Percentiles rank a stretch among this genome's conserved stretches.
Conservation (phyloP, 305 asterid species). For the Fraxinus sp. region DNA sequence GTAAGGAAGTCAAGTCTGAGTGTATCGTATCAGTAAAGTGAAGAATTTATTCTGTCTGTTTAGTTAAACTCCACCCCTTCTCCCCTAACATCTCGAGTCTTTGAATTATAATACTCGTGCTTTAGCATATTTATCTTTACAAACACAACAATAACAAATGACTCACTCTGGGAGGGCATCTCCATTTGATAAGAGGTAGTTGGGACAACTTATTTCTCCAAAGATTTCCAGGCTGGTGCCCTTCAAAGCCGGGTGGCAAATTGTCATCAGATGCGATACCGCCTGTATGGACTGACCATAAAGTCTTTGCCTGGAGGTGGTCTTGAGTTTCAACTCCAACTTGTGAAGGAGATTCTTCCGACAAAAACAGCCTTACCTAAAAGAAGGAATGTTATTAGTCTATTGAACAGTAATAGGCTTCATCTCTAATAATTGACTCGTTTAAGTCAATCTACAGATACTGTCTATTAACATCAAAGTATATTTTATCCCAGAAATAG, state of each 20-base stretch:
- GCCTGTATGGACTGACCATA: constrained; percentile 33
- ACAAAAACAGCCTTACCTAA: constrained; percentile 51
- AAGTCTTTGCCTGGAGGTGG: constrained; percentile 49
- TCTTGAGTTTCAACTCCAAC: constrained; percentile 43
- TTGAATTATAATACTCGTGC: background rate
- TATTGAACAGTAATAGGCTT: background rate
- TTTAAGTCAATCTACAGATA: background rate
- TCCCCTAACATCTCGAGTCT: background rate
- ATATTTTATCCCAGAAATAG: background rate
- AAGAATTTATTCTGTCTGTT: background rate
- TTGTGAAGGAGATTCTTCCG: constrained; percentile 55
- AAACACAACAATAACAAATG: background rate
- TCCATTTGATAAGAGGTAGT: constrained; percentile 55
- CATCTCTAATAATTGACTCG: background rate
- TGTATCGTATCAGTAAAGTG: background rate
- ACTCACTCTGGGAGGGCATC: constrained; percentile 57
- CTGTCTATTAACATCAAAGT: background rate
- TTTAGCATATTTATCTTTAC: background rate
- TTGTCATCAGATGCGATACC: constrained; percentile 38
- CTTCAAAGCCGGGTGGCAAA: constrained; percentile 70
- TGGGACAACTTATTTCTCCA: constrained; percentile 37
- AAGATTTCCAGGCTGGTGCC: constrained; percentile 39
- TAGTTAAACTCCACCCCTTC: background rate
- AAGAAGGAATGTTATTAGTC: background rate
- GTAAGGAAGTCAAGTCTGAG: background rate